Percentiles rank a stretch among this genome's conserved stretches.
Evolutionary conservation across 2,329 filamentous ascomycete species (phyloP).

Genomic region (Orbilia blumenaviensis): DNA sequence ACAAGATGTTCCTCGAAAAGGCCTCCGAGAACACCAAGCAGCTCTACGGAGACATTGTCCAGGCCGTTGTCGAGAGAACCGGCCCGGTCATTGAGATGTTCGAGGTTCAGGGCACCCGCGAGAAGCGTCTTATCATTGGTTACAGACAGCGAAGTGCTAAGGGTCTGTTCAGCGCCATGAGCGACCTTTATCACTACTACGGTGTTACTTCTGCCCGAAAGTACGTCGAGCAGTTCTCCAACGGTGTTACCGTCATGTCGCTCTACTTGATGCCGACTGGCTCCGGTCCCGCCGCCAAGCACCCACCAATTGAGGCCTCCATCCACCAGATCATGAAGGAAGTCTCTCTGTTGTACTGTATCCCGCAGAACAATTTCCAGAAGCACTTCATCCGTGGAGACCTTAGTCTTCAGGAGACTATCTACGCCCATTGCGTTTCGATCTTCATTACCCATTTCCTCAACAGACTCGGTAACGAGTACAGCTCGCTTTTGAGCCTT

Average conservation of each 20-base stretch:
- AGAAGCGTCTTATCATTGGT: slow-evolving; percentile 93
- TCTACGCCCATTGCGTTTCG: slow-evolving; percentile 97
- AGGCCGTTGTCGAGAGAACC: slow-evolving; percentile 80
- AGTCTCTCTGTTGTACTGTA: slow-evolving; percentile 93
- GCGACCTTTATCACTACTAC: slow-evolving; percentile 98
- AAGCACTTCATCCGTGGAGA: slow-evolving; percentile 83
- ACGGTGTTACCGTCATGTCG: slow-evolving; percentile 96
- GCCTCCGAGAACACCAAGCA: slow-evolving; percentile 94
- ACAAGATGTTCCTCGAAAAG: slow-evolving; percentile 93
- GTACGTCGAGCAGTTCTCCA: slow-evolving; percentile 98
- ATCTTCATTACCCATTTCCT: slow-evolving; percentile 98
- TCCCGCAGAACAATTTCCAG: slow-evolving; percentile 97
- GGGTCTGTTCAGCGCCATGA: slow-evolving; percentile 93
- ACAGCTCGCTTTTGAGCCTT: slow-evolving; percentile 82
- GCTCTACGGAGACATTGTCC: slow-evolving; percentile 93
- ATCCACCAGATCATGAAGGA: slow-evolving; percentile 99
- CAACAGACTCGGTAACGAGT: slow-evolving; percentile 88
- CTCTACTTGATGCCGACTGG: slow-evolving; percentile 83
- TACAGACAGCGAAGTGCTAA: slow-evolving; percentile 92
- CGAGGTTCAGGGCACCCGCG: slow-evolving; percentile 86
- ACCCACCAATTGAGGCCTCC: slow-evolving; percentile 87
- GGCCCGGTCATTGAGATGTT: slow-evolving; percentile 98
- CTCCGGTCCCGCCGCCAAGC: slow-evolving; percentile 66
- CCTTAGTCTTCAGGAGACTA: slow-evolving; percentile 92
- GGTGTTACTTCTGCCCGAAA: slow-evolving; percentile 94